Conservation (phyloP, 2,329 filamentous ascomycete species). For the Xylariales sp. region DNA sequence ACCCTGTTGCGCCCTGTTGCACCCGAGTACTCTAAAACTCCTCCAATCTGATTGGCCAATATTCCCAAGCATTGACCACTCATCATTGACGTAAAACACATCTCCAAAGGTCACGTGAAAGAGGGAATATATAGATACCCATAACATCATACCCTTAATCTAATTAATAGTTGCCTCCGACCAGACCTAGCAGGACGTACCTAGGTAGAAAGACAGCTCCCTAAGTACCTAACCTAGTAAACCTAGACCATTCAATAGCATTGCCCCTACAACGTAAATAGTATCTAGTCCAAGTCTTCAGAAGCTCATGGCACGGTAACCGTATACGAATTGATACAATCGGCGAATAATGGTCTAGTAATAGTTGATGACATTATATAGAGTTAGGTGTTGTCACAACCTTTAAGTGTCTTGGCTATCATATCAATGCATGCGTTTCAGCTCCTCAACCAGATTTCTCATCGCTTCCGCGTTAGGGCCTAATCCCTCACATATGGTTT, state of each 20-base stretch:
- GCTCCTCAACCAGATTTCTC: constrained; percentile 70
- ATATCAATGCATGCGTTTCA: constrained; percentile 69
- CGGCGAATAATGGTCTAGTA: not conserved
- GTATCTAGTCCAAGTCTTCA: not conserved
- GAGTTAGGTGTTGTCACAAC: not conserved
- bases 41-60: constrained; percentile 57
- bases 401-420: constrained; percentile 2
- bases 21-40: constrained; percentile 59
- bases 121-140: too few species aligned
- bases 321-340: not conserved
- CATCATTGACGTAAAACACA: not conserved
- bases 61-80: constrained; percentile 22
- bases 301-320: too few species aligned
- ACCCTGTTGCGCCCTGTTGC: constrained; percentile 44
- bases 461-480: constrained; percentile 72
- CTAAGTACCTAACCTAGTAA: too few species aligned
- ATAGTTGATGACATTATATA: not conserved
- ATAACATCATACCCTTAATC: too few species aligned
- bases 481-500: constrained; percentile 63
- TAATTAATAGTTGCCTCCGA: too few species aligned
- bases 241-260: too few species aligned
- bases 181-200: too few species aligned
- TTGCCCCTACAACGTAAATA: too few species aligned
- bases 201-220: too few species aligned
- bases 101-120: constrained; percentile 24